A percentile compares a stretch with the other conserved stretches of the same genome.
phyloP scores from a whole-genome alignment of 140 eudicot genomes.

The Flaveria floridana region DNA sequence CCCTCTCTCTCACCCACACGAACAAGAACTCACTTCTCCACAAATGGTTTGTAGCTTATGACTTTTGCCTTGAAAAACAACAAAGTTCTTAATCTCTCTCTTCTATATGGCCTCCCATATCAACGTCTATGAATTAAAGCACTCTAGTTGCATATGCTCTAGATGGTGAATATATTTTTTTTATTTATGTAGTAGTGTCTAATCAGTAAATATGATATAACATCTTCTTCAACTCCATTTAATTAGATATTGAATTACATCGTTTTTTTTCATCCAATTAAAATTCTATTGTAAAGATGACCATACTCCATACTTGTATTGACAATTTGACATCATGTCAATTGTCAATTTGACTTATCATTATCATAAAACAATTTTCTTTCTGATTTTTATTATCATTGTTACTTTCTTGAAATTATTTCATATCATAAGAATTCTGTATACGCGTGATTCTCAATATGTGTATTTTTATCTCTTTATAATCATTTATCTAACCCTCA shows the following conservation, averaged over 20 bases:
- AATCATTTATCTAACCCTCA: constrained; percentile 1
- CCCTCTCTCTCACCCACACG: no score
- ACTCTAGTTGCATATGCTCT: not conserved
- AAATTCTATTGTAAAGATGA: not conserved
- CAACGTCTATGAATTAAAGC: no score
- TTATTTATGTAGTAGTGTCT: not conserved
- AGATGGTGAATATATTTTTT: not conserved
- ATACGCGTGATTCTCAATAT: constrained; percentile 6
- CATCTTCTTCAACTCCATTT: not conserved
- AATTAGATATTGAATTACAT: constrained; percentile 1
- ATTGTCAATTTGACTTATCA: constrained; percentile 13
- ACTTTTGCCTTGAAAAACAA: not conserved
- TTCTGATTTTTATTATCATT: not conserved
- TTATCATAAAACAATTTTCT: not conserved
- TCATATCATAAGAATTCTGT: constrained; percentile 1
- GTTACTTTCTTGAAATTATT: not conserved
- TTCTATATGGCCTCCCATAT: no score
- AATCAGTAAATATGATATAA: not conserved
- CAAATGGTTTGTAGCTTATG: no score
- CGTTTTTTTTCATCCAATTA: not conserved
- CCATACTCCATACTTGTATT: constrained; percentile 7
- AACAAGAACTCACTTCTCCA: no score
- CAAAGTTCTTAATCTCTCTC: no score
- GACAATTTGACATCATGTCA: not conserved
- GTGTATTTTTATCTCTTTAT: not conserved